These are phyloP conservation scores for Globisporangium perplexum DNA, from an alignment of 352 stramenopile species.

Conservation along the genomic window DNA sequence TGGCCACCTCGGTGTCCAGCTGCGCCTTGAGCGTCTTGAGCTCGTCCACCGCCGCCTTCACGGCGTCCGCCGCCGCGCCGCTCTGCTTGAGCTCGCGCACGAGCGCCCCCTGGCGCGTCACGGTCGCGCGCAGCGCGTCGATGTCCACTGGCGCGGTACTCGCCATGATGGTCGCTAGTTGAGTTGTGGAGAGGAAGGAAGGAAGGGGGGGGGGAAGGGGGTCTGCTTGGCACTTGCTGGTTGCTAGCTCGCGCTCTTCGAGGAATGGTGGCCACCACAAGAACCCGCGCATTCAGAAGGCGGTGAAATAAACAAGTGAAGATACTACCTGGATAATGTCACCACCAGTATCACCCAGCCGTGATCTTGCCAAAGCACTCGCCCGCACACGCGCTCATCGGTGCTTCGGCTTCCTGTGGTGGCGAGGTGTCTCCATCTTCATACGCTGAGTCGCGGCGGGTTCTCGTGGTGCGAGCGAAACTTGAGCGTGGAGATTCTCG, in stretches of 20 bases:
- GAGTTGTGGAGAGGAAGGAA: neutral
- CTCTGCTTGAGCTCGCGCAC: slow-evolving; percentile 98
- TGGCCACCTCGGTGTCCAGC: slow-evolving; percentile 74
- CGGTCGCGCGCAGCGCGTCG: slow-evolving; percentile 90
- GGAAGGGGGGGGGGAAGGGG: neutral
- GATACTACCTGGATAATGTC: neutral
- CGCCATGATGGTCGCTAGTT: slow-evolving; percentile 8
- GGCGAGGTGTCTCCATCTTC: no score
- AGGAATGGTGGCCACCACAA: neutral
- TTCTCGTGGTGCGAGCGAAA: no score
- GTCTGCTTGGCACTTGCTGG: no score
- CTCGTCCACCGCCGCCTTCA: slow-evolving; percentile 89
- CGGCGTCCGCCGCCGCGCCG: slow-evolving; percentile 72
- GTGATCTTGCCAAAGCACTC: no score
- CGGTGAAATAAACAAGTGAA: neutral
- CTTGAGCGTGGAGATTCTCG: no score
- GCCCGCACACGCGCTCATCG: no score
- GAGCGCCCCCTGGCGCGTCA: slow-evolving; percentile 93
- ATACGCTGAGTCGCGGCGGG: no score
- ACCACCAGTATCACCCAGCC: no score
- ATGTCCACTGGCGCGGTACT: slow-evolving; percentile 70
- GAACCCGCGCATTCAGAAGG: neutral
- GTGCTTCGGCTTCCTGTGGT: no score
- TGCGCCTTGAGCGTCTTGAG: slow-evolving; percentile 94
- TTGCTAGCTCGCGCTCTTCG: neutral